Base-by-base conservation (phyloP, 495 filamentous ascomycete genomes). In the Penicillium verhagenii region DNA sequence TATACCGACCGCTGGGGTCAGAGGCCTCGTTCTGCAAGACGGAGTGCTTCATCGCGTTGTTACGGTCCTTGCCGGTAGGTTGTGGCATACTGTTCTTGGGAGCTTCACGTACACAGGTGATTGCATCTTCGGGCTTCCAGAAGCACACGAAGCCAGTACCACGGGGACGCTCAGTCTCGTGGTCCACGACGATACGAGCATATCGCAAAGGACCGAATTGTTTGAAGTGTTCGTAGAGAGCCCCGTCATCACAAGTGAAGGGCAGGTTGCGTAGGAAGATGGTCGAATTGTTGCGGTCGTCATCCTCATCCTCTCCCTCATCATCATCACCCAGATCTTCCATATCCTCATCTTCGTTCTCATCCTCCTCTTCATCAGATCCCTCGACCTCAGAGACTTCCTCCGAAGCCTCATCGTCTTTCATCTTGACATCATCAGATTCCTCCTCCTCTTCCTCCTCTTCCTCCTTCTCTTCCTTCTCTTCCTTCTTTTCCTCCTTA, bases 141-240 rank as follows among this genome's bases (percentile, higher is more conserved):
- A 97, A 97, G 70, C 90, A 94, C 16, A 96, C 92, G 64, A 99
- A 99, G 3, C 89, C 94, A 4, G 94, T 97, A 24, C 94, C 94
- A 33, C 87, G 89, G 2, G 94, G 90, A 13, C 88, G 83, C 56
- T 90, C 90, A 3, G 90, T 96, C 21, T 85, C 83, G 23, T 73
- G 82, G 64, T 99, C 94, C 53, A 92, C 76, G 24, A 99, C 95
- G 23, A 96, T 83, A 33, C 95, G 80, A 19, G 92, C 92, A 67
- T 97, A 99, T 20, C 91, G 81, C 46, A 97, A 73, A 1, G 79
- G 77, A 37, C 94, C 94, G 59, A 99, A 99, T 58, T 84, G 77
- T 9, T 73, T 68, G 63, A 99, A 99, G 62, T 96, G 91, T 25
- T 86, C 81, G 57, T 89, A 85, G 18, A 99, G 81, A 19, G 79